Evolutionary conservation across 73 alveolate genomes (phyloP).

Genomic region (Stentor roeselii): DNA sequence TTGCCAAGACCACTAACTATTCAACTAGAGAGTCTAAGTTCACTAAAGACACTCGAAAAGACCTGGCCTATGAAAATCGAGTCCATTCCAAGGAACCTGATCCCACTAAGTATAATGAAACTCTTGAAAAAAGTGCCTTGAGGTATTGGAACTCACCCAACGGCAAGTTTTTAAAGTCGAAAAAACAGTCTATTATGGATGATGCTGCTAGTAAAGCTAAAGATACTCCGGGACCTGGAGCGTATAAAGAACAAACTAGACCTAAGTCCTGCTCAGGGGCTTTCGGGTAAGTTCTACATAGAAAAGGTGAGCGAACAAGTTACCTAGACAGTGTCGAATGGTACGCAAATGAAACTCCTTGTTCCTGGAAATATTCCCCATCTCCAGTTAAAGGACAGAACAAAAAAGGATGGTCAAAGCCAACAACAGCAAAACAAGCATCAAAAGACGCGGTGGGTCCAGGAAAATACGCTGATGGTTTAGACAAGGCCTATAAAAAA

Average conservation of each 20-base stretch:
- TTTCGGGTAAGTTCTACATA: neutral
- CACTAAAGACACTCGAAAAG: conserved; percentile 11
- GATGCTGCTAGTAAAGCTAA: neutral
- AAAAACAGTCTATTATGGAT: neutral
- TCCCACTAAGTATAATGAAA: neutral
- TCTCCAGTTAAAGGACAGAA: neutral
- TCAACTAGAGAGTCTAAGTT: conserved; percentile 1
- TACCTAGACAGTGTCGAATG: neutral
- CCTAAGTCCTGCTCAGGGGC: neutral
- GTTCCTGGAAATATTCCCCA: conserved; percentile 17
- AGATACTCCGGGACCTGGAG: conserved; percentile 14
- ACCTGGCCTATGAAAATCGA: neutral
- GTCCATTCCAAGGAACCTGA: conserved; percentile 13
- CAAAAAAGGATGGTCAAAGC: neutral
- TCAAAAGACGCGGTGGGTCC: neutral
- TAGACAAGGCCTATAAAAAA: neutral
- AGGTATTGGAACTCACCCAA: conserved; percentile 13
- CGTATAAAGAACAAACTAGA: neutral
- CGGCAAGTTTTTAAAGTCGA: conserved; percentile 12
- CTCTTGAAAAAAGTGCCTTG: neutral
- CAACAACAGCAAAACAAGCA: neutral
- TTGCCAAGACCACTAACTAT: neutral
- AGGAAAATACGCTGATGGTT: neutral
- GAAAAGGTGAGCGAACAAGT: neutral
- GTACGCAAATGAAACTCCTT: conserved; percentile 16